These are phyloP conservation scores for Erigeron philadelphicus DNA, from an alignment of 140 eudicot species.

Conservation along the genomic window DNA sequence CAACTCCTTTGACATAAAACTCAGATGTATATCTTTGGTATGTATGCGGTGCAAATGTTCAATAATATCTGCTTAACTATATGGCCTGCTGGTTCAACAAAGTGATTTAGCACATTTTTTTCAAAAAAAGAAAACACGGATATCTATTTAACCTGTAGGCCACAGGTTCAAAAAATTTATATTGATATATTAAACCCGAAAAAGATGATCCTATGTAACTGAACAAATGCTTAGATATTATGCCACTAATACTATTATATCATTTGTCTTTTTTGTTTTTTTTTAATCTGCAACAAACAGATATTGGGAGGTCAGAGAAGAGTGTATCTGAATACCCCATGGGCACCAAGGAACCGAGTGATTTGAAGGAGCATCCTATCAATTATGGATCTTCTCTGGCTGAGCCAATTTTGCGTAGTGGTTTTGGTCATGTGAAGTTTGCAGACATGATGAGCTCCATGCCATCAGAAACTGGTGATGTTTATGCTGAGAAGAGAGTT, in stretches of 20 bases:
- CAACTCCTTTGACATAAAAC: neutral
- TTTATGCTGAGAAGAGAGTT: constrained; percentile 22
- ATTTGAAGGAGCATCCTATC: constrained; percentile 23
- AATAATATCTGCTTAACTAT: constrained; percentile 1
- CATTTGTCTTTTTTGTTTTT: neutral
- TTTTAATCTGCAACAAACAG: constrained; percentile 19
- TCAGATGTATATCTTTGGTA: constrained; percentile 12
- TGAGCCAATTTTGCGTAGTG: constrained; percentile 49
- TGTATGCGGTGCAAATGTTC: neutral
- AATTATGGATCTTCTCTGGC: constrained; percentile 29
- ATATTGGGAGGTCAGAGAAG: constrained; percentile 26
- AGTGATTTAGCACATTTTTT: too few species aligned
- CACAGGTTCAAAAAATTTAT: neutral
- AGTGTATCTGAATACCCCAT: constrained; percentile 29
- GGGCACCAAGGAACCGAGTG: constrained; percentile 24
- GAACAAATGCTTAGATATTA: neutral
- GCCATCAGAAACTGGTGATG: constrained; percentile 23
- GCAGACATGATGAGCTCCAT: constrained; percentile 19
- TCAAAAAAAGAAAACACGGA: too few species aligned
- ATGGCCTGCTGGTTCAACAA: too few species aligned
- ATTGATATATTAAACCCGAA: neutral
- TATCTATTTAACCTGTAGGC: neutral
- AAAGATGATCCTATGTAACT: neutral
- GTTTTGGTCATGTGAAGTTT: constrained; percentile 39
- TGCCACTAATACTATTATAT: neutral